These are phyloP conservation scores for Sanghuangporus sanghuang DNA, from an alignment of 1,284 basidiomycete species.

Conservation along the genomic window DNA sequence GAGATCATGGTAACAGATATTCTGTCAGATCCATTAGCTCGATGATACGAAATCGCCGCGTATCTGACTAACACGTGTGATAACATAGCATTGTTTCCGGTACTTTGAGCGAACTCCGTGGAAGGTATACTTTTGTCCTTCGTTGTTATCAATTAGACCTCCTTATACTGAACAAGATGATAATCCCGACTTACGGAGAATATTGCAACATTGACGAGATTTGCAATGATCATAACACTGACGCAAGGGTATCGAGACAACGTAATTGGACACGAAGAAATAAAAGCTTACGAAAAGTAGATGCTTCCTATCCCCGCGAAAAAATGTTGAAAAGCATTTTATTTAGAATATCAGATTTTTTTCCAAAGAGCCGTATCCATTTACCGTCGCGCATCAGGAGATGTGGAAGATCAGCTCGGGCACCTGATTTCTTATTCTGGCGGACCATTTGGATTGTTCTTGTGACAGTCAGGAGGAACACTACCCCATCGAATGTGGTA, in stretches of 20 bases:
- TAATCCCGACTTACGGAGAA: neutral
- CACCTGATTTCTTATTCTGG: neutral
- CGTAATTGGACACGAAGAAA: neutral
- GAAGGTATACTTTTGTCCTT: neutral
- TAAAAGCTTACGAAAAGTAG: slow-evolving; percentile 6
- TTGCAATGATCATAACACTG: slow-evolving; percentile 6
- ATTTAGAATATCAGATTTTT: neutral
- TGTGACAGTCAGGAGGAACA: slow-evolving; percentile 9
- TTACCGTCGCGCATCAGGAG: slow-evolving; percentile 14
- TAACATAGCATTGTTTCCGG: slow-evolving; percentile 13
- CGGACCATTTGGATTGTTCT: slow-evolving; percentile 3
- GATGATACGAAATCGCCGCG: neutral
- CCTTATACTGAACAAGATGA: neutral
- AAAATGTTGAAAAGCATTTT: neutral
- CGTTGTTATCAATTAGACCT: neutral
- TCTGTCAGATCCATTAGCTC: neutral
- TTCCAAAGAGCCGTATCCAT: neutral
- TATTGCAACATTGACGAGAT: slow-evolving; percentile 1
- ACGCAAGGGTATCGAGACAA: neutral
- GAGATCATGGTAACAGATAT: slow-evolving; percentile 15
- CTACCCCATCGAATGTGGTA: slow-evolving; percentile 1
- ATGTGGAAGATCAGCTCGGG: neutral
- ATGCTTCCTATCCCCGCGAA: slow-evolving; percentile 4
- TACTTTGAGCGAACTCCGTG: slow-evolving; percentile 6
- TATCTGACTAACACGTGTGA: slow-evolving; percentile 7